phyloP scores from a whole-genome alignment of 495 filamentous ascomycete species.

The Penicillium pulvis region DNA sequence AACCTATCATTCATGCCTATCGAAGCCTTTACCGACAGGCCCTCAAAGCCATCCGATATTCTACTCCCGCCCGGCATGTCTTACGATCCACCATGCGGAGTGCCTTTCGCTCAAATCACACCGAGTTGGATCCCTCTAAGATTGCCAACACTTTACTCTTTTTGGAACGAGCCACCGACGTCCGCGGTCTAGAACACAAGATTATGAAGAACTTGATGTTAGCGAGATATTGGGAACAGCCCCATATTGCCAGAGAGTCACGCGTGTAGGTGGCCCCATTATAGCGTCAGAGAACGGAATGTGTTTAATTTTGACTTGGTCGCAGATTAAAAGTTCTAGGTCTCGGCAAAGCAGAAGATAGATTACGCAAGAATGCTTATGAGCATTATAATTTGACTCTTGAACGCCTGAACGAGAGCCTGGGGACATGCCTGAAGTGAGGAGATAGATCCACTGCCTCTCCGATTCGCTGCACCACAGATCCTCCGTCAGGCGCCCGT shows the following conservation, averaged over 20 bases:
- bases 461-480: conserved; percentile 25
- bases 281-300: conserved; percentile 1
- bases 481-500: conserved; percentile 26
- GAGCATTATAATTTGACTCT: conserved; percentile 67
- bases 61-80: conserved; percentile 71
- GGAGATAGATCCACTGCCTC: conserved; percentile 11
- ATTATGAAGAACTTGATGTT: conserved; percentile 75
- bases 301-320: conserved; percentile 22
- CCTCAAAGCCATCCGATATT: conserved; percentile 78
- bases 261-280: conserved; percentile 36
- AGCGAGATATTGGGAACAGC: conserved; percentile 60
- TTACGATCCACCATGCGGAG: conserved; percentile 64
- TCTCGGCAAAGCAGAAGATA: conserved; percentile 28
- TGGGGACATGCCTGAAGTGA: conserved; percentile 69
- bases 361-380: conserved; percentile 41
- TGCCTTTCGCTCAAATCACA: conserved; percentile 65
- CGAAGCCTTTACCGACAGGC: conserved; percentile 72
- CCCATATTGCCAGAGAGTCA: conserved; percentile 36
- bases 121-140: conserved; percentile 57
- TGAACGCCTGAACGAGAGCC: conserved; percentile 70
- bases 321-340: conserved; percentile 36
- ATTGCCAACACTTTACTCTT: conserved; percentile 79
- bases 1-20: conserved; percentile 68
- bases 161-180: conserved; percentile 64
- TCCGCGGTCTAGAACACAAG: conserved; percentile 73